Evolutionary conservation across 495 filamentous ascomycete genomes (phyloP).

Genomic region (Aspergillus coremiiformis): DNA sequence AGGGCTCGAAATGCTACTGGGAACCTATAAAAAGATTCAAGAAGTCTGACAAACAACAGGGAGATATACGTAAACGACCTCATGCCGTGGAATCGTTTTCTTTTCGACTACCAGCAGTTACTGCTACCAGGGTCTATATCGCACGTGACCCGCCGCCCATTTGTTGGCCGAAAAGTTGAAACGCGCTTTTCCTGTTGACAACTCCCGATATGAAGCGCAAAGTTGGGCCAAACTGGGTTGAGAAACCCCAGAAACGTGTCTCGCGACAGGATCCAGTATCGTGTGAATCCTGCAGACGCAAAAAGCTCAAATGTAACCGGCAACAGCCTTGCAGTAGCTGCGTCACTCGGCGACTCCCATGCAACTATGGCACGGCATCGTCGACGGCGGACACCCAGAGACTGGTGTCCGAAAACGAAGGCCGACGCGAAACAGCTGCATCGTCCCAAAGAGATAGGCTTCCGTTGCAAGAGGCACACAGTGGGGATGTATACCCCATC

Average conservation of each 20-base stretch:
- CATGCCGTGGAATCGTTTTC: no score
- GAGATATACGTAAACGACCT: no score
- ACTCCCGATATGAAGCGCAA: conserved; percentile 26
- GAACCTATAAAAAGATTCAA: neutral
- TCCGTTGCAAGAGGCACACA: neutral
- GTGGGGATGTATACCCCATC: neutral
- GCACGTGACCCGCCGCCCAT: conserved; percentile 1
- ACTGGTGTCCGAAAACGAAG: neutral
- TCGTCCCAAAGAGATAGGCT: neutral
- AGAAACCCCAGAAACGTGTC: conserved; percentile 13
- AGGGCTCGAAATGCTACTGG: neutral
- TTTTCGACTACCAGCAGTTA: no score
- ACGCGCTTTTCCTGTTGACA: no score
- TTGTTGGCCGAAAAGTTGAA: neutral
- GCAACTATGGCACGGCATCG: conserved; percentile 18
- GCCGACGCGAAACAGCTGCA: neutral
- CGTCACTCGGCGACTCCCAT: conserved; percentile 26
- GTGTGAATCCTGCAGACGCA: conserved; percentile 38
- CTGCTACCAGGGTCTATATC: no score
- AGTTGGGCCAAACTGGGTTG: neutral
- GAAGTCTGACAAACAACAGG: neutral
- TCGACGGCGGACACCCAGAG: neutral
- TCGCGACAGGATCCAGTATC: conserved; percentile 44
- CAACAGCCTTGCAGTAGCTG: conserved; percentile 42
- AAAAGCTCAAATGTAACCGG: conserved; percentile 42